Conservation (phyloP, 2,329 filamentous ascomycete genomes). For the Uncinocarpus reesii region DNA sequence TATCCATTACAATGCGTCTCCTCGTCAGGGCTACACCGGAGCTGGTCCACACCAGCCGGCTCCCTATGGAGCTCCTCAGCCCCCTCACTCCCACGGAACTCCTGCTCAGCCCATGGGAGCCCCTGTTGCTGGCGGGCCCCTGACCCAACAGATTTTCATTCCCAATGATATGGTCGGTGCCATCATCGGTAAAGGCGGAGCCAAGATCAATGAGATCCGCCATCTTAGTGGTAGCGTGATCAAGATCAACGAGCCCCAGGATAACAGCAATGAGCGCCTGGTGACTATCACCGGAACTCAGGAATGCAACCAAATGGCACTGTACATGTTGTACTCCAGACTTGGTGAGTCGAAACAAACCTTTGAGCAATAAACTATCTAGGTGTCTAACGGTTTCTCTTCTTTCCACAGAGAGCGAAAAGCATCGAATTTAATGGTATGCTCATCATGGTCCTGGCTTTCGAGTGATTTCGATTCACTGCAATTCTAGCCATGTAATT, state of each 20-base stretch:
- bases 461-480: background rate
- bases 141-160: constrained; percentile 98
- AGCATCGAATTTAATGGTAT: constrained; percentile 53
- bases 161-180: constrained; percentile 99
- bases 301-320: constrained; percentile 98
- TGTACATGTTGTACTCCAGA: constrained; percentile 97
- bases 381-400: constrained; percentile 5
- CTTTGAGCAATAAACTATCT: background rate
- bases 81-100: constrained; percentile 50
- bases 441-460: background rate
- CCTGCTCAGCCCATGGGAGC: constrained; percentile 61
- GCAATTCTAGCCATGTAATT: background rate
- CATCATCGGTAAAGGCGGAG: constrained; percentile 96
- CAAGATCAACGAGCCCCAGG: constrained; percentile 98
- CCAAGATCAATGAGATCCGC: constrained; percentile 98
- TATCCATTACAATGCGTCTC: constrained; percentile 70
- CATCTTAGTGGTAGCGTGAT: constrained; percentile 96
- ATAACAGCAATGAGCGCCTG: constrained; percentile 95
- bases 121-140: constrained; percentile 65
- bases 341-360: constrained; percentile 56
- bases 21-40: constrained; percentile 65
- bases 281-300: constrained; percentile 96
- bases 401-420: constrained; percentile 55
- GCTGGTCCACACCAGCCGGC: constrained; percentile 69
- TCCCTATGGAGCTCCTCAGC: constrained; percentile 55